phyloP scores from a whole-genome alignment of 768 basidiomycete genomes.

The Lenzites betulinus region DNA sequence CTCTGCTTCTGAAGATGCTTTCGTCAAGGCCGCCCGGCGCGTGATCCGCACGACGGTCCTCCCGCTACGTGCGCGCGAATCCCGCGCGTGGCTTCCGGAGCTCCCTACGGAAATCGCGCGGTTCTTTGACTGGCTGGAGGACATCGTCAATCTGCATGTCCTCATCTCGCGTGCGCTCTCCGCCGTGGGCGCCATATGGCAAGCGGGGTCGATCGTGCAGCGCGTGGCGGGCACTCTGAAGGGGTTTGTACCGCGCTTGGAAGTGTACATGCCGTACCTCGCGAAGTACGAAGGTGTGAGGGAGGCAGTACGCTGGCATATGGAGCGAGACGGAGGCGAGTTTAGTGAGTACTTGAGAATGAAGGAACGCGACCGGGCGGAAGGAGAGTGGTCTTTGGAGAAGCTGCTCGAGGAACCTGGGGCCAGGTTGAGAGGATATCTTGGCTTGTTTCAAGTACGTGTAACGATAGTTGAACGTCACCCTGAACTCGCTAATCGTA shows the following conservation, averaged over 20 bases:
- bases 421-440: slow-evolving; percentile 69
- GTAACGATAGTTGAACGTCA: neutral
- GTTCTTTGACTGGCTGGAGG: slow-evolving; percentile 87
- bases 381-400: slow-evolving; percentile 65
- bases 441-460: slow-evolving; percentile 72
- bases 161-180: slow-evolving; percentile 57
- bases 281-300: slow-evolving; percentile 70
- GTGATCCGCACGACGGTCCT: slow-evolving; percentile 75
- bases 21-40: slow-evolving; percentile 64
- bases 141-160: slow-evolving; percentile 77
- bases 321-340: slow-evolving; percentile 48
- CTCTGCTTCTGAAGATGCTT: slow-evolving; percentile 64
- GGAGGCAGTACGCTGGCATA: slow-evolving; percentile 42
- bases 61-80: slow-evolving; percentile 73
- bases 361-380: slow-evolving; percentile 55
- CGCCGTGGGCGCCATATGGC: slow-evolving; percentile 28
- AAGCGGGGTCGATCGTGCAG: slow-evolving; percentile 38
- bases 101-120: slow-evolving; percentile 70
- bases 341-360: slow-evolving; percentile 86
- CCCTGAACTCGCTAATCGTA: neutral
- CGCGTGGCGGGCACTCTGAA: slow-evolving; percentile 61
- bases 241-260: slow-evolving; percentile 63
- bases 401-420: slow-evolving; percentile 76
- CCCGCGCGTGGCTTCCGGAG: slow-evolving; percentile 76
- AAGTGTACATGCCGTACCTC: slow-evolving; percentile 88